phyloP scores from a whole-genome alignment of 345 rosid genomes.

The Turritis glabra region DNA sequence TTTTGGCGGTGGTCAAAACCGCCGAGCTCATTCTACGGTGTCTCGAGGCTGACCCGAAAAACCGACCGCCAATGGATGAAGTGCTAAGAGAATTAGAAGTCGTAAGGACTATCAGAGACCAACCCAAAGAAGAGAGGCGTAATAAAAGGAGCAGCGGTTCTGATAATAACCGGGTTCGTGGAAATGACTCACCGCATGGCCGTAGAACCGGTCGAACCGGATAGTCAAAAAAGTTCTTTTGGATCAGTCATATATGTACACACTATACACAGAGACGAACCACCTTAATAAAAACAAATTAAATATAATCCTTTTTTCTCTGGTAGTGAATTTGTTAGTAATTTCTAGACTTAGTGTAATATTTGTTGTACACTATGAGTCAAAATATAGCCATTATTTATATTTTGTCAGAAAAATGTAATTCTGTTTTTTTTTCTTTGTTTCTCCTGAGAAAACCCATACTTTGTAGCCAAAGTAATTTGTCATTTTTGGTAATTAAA shows the following conservation, averaged over 20 bases:
- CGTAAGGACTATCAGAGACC: conserved; percentile 41
- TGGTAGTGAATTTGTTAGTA: background rate
- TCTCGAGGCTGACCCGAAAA: conserved; percentile 59
- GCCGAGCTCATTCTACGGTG: conserved; percentile 58
- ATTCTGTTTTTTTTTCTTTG: background rate
- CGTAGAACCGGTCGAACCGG: conserved; percentile 35
- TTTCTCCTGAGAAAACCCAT: background rate
- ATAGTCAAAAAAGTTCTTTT: conserved; percentile 23
- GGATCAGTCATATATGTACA: conserved; percentile 2
- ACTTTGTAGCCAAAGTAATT: background rate
- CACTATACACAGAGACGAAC: background rate
- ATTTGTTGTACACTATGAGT: conserved; percentile 1
- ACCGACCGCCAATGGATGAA: conserved; percentile 74
- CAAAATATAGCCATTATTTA: conserved; percentile 3
- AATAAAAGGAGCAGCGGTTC: conserved; percentile 24
- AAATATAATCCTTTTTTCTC: background rate
- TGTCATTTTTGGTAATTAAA: background rate
- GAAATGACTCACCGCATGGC: conserved; percentile 17
- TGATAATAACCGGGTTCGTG: conserved; percentile 19
- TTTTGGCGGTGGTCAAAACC: conserved; percentile 44
- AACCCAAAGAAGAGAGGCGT: conserved; percentile 42
- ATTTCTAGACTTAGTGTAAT: background rate
- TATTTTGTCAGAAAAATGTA: background rate
- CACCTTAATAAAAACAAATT: background rate
- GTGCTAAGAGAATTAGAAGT: conserved; percentile 47